Conservation (phyloP, 2,329 filamentous ascomycete species). For the Gaeumannomyces sp. region DNA sequence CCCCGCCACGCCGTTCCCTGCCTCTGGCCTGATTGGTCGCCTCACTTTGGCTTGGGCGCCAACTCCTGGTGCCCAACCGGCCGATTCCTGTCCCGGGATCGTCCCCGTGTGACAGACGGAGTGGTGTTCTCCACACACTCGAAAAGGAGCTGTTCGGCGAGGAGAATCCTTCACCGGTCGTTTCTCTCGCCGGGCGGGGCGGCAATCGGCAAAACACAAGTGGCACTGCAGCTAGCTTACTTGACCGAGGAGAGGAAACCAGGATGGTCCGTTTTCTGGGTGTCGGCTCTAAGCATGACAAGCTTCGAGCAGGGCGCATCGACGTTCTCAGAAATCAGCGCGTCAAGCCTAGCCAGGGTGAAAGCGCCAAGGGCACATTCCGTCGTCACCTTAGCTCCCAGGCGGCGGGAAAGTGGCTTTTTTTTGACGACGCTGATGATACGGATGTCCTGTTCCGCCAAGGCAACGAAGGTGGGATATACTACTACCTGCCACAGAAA, state of each 20-base stretch:
- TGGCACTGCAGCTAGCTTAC: slow-evolving; percentile 32
- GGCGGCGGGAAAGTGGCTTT: slow-evolving; percentile 19
- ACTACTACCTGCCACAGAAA: slow-evolving; percentile 12
- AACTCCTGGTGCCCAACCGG: too few relatives aligned
- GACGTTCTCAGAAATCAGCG: slow-evolving; percentile 25
- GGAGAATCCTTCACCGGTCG: background rate
- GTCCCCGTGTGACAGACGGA: too few relatives aligned
- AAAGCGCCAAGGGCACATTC: slow-evolving; percentile 12
- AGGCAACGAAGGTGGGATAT: background rate
- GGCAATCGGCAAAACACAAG: slow-evolving; percentile 32
- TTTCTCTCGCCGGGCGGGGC: slow-evolving; percentile 23
- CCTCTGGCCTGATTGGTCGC: too few relatives aligned
- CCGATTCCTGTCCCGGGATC: too few relatives aligned
- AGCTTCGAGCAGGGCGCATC: slow-evolving; percentile 31
- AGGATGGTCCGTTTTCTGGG: slow-evolving; percentile 35
- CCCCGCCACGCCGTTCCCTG: too few relatives aligned
- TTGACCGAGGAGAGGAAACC: slow-evolving; percentile 25
- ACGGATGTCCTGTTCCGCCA: slow-evolving; percentile 3
- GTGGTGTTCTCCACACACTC: slow-evolving; percentile 18
- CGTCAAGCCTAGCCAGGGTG: slow-evolving; percentile 28
- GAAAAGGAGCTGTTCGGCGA: slow-evolving; percentile 13
- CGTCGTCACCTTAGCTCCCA: slow-evolving; percentile 15
- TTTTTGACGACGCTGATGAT: slow-evolving; percentile 22
- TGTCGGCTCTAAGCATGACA: slow-evolving; percentile 29
- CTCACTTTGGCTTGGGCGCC: too few relatives aligned